Conservation (phyloP, 768 basidiomycete genomes). For the Termitomyces sp. region DNA sequence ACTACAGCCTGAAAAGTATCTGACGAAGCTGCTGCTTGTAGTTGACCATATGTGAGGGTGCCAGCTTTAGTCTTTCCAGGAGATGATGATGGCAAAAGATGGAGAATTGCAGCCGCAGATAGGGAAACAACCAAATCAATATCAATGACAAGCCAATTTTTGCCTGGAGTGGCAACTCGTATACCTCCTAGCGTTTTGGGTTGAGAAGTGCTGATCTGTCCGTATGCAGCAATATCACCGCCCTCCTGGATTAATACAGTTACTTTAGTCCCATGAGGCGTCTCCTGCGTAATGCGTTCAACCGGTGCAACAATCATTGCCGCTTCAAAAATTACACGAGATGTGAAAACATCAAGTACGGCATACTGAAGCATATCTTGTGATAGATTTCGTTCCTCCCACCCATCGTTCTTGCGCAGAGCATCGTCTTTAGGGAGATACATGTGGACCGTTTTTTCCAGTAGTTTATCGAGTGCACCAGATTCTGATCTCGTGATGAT, state of each 20-base stretch:
- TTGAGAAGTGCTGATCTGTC: slow-evolving; percentile 6
- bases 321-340: no score
- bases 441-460: neutral
- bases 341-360: no score
- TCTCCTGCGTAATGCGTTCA: no score
- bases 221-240: slow-evolving; percentile 8
- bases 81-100: neutral
- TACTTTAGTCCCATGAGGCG: neutral
- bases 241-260: slow-evolving; percentile 16
- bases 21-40: neutral
- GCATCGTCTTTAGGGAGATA: slow-evolving; percentile 1
- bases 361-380: neutral
- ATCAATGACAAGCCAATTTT: neutral
- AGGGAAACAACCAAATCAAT: neutral
- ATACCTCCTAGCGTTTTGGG: neutral
- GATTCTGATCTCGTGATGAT: neutral
- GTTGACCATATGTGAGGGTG: neutral
- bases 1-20: neutral
- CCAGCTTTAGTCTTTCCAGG: neutral
- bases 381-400: neutral
- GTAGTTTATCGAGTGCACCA: neutral
- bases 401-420: slow-evolving; percentile 14
- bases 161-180: neutral
- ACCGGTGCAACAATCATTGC: no score
- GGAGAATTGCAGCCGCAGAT: neutral